Conservation (phyloP, 192 early-diverging fungal genomes). For the Pilaira anomala region DNA sequence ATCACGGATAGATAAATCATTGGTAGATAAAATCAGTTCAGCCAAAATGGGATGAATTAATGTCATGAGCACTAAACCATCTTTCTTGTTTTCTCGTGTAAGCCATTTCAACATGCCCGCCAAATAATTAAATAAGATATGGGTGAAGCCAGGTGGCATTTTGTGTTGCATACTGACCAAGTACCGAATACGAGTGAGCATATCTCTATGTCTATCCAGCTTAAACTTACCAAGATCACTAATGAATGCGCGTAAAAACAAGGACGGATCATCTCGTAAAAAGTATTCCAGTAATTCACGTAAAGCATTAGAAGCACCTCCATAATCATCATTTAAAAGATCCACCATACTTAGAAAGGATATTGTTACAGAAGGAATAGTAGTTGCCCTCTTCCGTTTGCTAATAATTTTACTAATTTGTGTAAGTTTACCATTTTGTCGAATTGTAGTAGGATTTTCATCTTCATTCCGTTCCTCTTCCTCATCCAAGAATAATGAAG, state of each 20-base stretch:
- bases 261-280: conserved; percentile 51
- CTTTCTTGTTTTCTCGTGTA: conserved; percentile 41
- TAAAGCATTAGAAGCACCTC: conserved; percentile 43
- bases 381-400: conserved; percentile 23
- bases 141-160: conserved; percentile 48
- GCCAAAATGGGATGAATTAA: conserved; percentile 46
- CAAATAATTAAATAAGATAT: conserved; percentile 52
- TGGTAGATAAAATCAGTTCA: conserved; percentile 49
- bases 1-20: conserved; percentile 49
- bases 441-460: conserved; percentile 6
- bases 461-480: conserved; percentile 31
- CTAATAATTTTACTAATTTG: conserved; percentile 23
- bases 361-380: conserved; percentile 43
- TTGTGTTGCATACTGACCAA: conserved; percentile 47
- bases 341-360: conserved; percentile 48
- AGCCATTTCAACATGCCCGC: conserved; percentile 57
- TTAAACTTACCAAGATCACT: conserved; percentile 46
- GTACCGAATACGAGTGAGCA: conserved; percentile 41
- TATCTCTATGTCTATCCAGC: conserved; percentile 33
- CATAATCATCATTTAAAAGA: conserved; percentile 46
- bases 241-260: conserved; percentile 52
- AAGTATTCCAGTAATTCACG: conserved; percentile 45
- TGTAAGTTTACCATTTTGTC: conserved; percentile 1
- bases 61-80: conserved; percentile 38
- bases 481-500: conserved; percentile 50